Evolutionary conservation across 257 asterid genomes (phyloP), one percentile per base, ranked within the genome.

Genomic region (Henckelia pumila): DNA sequence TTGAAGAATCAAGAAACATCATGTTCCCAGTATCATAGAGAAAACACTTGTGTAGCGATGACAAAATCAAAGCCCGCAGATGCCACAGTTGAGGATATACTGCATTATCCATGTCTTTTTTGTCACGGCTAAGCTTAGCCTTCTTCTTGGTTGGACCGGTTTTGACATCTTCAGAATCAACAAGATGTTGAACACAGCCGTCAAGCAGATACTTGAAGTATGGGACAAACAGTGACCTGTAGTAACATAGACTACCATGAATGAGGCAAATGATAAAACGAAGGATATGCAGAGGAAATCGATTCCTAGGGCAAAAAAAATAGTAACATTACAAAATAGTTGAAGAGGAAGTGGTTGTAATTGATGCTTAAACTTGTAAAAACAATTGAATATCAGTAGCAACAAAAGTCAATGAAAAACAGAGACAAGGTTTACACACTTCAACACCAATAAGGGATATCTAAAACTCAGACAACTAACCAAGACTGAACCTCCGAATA

Each of bases 171-270:
- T 76, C 89, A 52, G 72, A 63, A 56, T 72, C 82, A 62, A 73
- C 80, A 52, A 93, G 95, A 80, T 78, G 84, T 28, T 72, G 80
- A 66, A 85, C 90, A 70, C 89, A 88, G 63, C 95, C 95, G 76
- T 88, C 92, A 67, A 86, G 77, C 77, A 93, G 71, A 79, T 84
- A 79, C 83, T 93, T 90, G 87, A 90, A 90, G 86, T 86, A 88
- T 11, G 97, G 96, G 33, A 93, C 87, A 71, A 88, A 93, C 57
- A 93, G 78, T 0, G 95, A 93, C 77, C 99, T 93, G 90, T 49
- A 3, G 21, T 52, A 6, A 6, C 70, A 74, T 19, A 57, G 24
- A 13, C 58, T 22, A 61, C 33, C 53, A 61, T 67, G 7, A 64
- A 59, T 71, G 55, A n/a, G 22, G 53, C 10, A 19, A 70, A 26